Conservation (phyloP, 2,329 filamentous ascomycete species). For the Pseudocercospora eumusae region DNA sequence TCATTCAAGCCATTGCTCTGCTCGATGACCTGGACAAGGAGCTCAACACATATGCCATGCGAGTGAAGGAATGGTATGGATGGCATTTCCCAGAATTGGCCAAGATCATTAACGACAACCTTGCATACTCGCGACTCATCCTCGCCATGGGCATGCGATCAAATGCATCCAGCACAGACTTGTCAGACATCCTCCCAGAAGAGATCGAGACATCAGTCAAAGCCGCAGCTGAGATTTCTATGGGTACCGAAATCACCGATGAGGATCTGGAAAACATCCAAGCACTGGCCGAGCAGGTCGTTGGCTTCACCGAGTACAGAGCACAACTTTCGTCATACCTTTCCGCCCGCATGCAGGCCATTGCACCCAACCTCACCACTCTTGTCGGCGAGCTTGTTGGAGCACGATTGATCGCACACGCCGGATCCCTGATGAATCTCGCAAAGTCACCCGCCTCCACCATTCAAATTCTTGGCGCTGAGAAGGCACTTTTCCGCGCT, state of each 20-base stretch:
- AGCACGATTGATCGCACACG: slow-evolving; percentile 90
- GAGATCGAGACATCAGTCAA: slow-evolving; percentile 92
- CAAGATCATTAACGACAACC: slow-evolving; percentile 95
- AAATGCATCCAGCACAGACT: slow-evolving; percentile 72
- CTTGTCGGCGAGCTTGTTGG: slow-evolving; percentile 92
- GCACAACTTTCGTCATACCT: slow-evolving; percentile 85
- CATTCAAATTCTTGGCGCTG: slow-evolving; percentile 95
- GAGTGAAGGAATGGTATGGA: slow-evolving; percentile 99
- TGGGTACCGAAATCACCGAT: slow-evolving; percentile 95
- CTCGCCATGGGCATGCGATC: slow-evolving; percentile 85
- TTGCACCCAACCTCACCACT: slow-evolving; percentile 91
- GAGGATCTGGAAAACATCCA: slow-evolving; percentile 93
- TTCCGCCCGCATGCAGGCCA: slow-evolving; percentile 89
- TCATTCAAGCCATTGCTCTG: slow-evolving; percentile 92
- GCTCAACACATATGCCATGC: slow-evolving; percentile 97
- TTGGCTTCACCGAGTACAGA: slow-evolving; percentile 88
- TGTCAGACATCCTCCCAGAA: slow-evolving; percentile 89
- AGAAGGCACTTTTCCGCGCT: slow-evolving; percentile 97
- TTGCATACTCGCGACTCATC: slow-evolving; percentile 88
- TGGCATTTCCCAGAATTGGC: slow-evolving; percentile 99
- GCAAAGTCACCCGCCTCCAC: slow-evolving; percentile 94
- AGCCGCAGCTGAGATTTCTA: slow-evolving; percentile 91
- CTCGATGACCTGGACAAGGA: slow-evolving; percentile 98
- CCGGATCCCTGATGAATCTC: slow-evolving; percentile 89
- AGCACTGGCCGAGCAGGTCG: slow-evolving; percentile 87